Evolutionary conservation across 2,329 filamentous ascomycete genomes (phyloP).

Genomic region (Penicillium sp.): DNA sequence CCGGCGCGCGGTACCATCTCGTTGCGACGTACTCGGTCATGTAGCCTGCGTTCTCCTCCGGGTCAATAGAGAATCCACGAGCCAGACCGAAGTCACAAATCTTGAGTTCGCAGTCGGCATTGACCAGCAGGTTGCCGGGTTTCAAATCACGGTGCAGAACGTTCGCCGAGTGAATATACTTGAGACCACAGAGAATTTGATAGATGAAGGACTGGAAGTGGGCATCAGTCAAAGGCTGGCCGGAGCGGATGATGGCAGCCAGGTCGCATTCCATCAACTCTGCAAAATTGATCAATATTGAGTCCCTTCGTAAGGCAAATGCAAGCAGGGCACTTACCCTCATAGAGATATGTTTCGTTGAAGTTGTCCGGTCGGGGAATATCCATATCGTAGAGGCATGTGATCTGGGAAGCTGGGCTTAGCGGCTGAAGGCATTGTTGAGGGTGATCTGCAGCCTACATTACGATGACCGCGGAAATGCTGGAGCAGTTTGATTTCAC

Average conservation of each 20-base stretch:
- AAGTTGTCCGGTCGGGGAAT: conserved; percentile 96
- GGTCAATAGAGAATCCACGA: conserved; percentile 93
- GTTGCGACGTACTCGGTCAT: conserved; percentile 99
- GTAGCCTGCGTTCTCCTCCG: conserved; percentile 97
- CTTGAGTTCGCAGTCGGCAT: conserved; percentile 98
- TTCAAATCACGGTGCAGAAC: conserved; percentile 96
- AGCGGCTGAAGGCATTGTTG: conserved; percentile 30
- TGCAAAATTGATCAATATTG: conserved; percentile 39
- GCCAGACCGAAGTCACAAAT: conserved; percentile 98
- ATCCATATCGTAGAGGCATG: conserved; percentile 99
- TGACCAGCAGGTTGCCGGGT: conserved; percentile 94
- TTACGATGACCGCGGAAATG: conserved; percentile 92
- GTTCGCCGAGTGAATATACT: conserved; percentile 99
- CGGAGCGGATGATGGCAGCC: conserved; percentile 95
- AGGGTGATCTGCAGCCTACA: conserved; percentile 51
- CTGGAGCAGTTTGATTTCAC: conserved; percentile 97
- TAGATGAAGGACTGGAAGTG: conserved; percentile 99
- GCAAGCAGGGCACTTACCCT: conserved; percentile 61
- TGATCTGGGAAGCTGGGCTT: conserved; percentile 66
- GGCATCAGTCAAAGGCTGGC: conserved; percentile 93
- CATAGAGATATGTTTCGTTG: conserved; percentile 98
- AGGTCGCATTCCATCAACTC: conserved; percentile 99
- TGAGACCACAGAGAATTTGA: conserved; percentile 96
- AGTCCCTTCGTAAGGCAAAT: background rate
- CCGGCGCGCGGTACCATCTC: conserved; percentile 95